Percentiles rank a stretch among this genome's conserved stretches.
phyloP scores from a whole-genome alignment of 208 protist genomes.

The Wallacemonas rigidus region DNA sequence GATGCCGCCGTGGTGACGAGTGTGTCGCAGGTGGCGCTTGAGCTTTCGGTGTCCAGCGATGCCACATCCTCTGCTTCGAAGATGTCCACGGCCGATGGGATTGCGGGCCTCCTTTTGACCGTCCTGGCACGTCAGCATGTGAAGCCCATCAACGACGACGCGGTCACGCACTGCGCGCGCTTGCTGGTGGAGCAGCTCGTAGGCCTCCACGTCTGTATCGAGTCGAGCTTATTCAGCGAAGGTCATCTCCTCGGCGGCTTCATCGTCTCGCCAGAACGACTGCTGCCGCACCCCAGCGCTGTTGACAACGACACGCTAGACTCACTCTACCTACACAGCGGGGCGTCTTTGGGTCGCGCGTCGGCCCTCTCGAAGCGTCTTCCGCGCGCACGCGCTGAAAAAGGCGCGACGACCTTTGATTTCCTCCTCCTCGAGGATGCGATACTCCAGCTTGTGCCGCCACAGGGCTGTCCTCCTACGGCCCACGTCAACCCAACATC shows the following conservation, averaged over 20 bases:
- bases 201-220: background rate
- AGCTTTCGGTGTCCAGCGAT: background rate
- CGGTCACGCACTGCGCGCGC: background rate
- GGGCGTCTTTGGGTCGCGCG: background rate
- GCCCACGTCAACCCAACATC: background rate
- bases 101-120: constrained; percentile 19
- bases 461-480: background rate
- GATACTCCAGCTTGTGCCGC: background rate
- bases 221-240: background rate
- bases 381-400: background rate
- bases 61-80: constrained; percentile 6
- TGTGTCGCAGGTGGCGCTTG: constrained; percentile 31
- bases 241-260: background rate
- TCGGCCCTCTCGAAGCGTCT: background rate
- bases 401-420: background rate
- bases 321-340: background rate
- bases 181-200: background rate
- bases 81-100: constrained; percentile 14
- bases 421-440: background rate
- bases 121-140: constrained; percentile 25
- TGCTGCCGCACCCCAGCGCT: background rate
- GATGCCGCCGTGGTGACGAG: constrained; percentile 45
- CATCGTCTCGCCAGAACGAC: background rate
- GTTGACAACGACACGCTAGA: background rate
- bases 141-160: constrained; percentile 16